These are phyloP conservation scores for Aspergillus nomiae DNA, from an alignment of 2,329 filamentous ascomycete species.

Conservation along the genomic window DNA sequence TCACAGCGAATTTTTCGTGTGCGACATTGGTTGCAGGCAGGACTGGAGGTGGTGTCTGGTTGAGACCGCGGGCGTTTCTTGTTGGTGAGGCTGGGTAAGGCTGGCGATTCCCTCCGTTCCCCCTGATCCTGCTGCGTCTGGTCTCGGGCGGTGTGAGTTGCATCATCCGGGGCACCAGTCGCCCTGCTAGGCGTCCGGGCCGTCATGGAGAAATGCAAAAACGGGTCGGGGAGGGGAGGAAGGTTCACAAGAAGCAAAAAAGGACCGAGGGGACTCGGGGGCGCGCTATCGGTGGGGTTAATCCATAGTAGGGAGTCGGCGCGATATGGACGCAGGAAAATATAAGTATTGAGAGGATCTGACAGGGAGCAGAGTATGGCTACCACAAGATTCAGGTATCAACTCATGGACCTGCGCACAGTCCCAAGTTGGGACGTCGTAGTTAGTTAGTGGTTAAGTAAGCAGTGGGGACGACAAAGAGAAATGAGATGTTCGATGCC, in stretches of 20 bases:
- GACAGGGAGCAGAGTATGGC: not conserved
- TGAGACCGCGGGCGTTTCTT: not conserved
- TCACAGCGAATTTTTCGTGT: slow-evolving; percentile 2
- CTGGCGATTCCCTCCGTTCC: not conserved
- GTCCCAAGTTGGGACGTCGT: too few relatives aligned
- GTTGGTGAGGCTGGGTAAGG: not conserved
- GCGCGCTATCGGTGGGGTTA: not conserved
- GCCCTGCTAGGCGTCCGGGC: not conserved
- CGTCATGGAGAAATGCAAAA: not conserved
- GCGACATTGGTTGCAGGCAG: not conserved
- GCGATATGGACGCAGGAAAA: not conserved
- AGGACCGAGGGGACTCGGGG: not conserved
- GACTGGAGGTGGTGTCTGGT: not conserved
- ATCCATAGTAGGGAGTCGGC: not conserved
- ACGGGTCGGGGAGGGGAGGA: not conserved
- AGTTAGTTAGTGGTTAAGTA: not conserved
- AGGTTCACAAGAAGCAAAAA: not conserved
- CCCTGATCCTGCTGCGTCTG: not conserved
- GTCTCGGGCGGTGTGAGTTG: not conserved
- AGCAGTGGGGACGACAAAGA: not conserved
- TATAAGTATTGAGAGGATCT: not conserved
- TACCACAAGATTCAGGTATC: not conserved
- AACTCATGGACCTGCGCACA: not conserved
- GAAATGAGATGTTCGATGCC: not conserved
- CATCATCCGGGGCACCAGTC: not conserved